These are phyloP conservation scores for Podospora tetraspora DNA, from an alignment of 495 filamentous ascomycete species.

Conservation along the genomic window DNA sequence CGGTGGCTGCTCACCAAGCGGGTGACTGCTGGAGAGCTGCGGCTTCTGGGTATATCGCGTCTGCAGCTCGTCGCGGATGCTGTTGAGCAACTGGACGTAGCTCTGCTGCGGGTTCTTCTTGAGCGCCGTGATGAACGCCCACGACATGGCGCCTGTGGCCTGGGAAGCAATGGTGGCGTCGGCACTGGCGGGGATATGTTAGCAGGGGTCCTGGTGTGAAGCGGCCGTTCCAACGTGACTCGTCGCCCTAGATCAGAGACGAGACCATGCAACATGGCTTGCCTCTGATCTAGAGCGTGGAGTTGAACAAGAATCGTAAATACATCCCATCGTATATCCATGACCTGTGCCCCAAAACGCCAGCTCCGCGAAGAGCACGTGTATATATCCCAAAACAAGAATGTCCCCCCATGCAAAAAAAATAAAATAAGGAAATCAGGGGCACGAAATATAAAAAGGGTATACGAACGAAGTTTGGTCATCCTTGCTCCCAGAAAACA, in stretches of 20 bases:
- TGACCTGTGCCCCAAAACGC: background rate
- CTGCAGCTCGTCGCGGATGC: slow-evolving; percentile 85
- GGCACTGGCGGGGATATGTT: slow-evolving; percentile 43
- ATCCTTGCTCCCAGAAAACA: slow-evolving; percentile 97
- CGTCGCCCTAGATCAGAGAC: slow-evolving; percentile 49
- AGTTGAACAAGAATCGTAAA: slow-evolving; percentile 19
- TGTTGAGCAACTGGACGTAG: slow-evolving; percentile 92
- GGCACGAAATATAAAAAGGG: slow-evolving; percentile 29
- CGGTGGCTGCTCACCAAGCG: slow-evolving; percentile 59
- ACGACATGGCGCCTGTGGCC: slow-evolving; percentile 96
- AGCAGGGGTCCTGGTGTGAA: background rate
- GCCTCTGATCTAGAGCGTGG: slow-evolving; percentile 37
- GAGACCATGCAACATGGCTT: slow-evolving; percentile 27
- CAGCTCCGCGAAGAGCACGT: background rate
- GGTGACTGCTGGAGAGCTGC: slow-evolving; percentile 94
- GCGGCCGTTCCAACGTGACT: slow-evolving; percentile 43
- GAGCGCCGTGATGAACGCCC: slow-evolving; percentile 88
- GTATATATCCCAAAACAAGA: background rate
- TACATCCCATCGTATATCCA: slow-evolving; percentile 10
- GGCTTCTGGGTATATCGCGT: slow-evolving; percentile 93
- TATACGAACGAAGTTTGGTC: slow-evolving; percentile 82
- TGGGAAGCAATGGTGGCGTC: slow-evolving; percentile 66
- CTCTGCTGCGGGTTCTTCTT: slow-evolving; percentile 98
- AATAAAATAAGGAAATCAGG: slow-evolving; percentile 16
- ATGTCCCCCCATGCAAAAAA: slow-evolving; percentile 6